Percentiles rank a stretch among this genome's conserved stretches.
Evolutionary conservation across 805 yeast species (phyloP).

Genomic region (Wickerhamiella azyma): DNA sequence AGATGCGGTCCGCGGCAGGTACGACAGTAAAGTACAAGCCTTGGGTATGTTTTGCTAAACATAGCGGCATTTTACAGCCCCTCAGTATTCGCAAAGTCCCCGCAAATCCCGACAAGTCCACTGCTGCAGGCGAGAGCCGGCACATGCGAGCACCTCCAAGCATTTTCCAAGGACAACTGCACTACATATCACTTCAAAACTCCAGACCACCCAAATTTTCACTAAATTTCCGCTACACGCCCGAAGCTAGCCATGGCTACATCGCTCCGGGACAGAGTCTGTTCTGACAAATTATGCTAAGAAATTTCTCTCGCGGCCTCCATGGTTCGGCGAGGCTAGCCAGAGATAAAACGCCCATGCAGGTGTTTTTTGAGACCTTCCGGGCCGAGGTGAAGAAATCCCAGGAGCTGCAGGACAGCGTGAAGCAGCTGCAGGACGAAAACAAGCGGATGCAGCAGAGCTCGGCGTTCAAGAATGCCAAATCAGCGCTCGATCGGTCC

Average conservation of each 20-base stretch:
- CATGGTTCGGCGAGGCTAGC: not conserved
- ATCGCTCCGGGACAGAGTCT: not conserved
- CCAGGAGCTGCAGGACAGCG: slow-evolving; percentile 76
- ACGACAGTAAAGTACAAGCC: too few relatives aligned
- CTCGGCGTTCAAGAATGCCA: slow-evolving; percentile 84
- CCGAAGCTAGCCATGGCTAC: not conserved
- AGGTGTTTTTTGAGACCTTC: slow-evolving; percentile 88
- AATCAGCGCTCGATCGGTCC: slow-evolving; percentile 81
- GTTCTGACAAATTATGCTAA: not conserved
- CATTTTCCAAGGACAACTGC: too few relatives aligned
- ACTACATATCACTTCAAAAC: too few relatives aligned
- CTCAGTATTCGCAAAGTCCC: too few relatives aligned
- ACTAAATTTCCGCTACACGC: too few relatives aligned
- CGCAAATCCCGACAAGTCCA: too few relatives aligned
- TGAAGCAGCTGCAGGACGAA: slow-evolving; percentile 90
- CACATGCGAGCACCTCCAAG: too few relatives aligned
- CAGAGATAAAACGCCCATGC: slow-evolving; percentile 43
- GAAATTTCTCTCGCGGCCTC: slow-evolving; percentile 7
- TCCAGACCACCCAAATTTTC: too few relatives aligned
- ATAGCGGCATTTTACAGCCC: too few relatives aligned
- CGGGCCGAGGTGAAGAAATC: slow-evolving; percentile 82
- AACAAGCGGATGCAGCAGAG: slow-evolving; percentile 89
- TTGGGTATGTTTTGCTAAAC: too few relatives aligned
- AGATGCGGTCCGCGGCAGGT: too few relatives aligned
- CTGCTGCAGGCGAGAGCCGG: too few relatives aligned